Base-by-base conservation (phyloP, 805 yeast genomes). In the Soucietia sequanensis region DNA sequence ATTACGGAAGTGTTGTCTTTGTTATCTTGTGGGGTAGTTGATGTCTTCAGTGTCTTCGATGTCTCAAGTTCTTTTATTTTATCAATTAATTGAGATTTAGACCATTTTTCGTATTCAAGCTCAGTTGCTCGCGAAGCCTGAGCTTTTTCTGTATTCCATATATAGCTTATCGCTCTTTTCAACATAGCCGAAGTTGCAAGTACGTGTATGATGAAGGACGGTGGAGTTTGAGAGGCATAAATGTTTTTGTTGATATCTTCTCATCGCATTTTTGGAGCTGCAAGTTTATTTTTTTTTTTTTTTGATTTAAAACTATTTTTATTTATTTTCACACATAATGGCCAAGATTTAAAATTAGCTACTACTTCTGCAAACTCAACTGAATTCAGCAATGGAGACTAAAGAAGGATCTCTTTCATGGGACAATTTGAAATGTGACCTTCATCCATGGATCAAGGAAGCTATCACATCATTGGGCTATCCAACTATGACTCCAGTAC, bases 401-500 rank as follows among this genome's bases (percentile, higher is more conserved):
- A 52, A 50, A 34, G 54, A 44, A 50, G 58, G 60, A 12, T 60
- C 90, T 1, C 66, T 81, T 33, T 59, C 66, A 5, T 87, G 95
- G 95, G 72, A 70, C 7, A 67, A 73, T 6, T 52, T 83, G 23
- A 52, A 71, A 12, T 72, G 66, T 32, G 58, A 69, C 5, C 55
- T 86, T 21, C 76, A 76, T 24, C 83, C 86, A 6, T 87, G 95
- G 95, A 56, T 87, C 21, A 42, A 44, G 19, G 83, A 80, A 2
- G 93, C 95, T 2, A 70, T 90, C 9, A 60, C 65, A n/a, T 76
- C 90, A 1, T 54, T 83, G 41, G 96, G 95, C 2, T 90, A 75
- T 54, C 74, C 76, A 2, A 56, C 76, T 9, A 88, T 91, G 96
- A 93, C 99, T 0, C 96, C 99, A 0, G 99, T 93, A 0, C 99